phyloP scores from a whole-genome alignment of 345 rosid genomes.

The Jatropha curcas region DNA sequence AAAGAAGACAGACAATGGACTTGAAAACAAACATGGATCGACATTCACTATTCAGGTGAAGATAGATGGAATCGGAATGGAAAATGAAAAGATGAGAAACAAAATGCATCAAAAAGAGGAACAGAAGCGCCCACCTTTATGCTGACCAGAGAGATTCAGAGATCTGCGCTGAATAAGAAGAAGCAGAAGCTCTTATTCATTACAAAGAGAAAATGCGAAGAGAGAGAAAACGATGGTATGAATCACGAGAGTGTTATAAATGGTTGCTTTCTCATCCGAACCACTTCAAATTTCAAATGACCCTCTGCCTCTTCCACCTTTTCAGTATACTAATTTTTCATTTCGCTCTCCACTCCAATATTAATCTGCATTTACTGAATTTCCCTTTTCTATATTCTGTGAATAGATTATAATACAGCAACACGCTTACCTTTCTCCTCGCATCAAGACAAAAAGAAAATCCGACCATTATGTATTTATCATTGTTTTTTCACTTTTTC shows the following conservation, averaged over 20 bases:
- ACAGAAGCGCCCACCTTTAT: neutral
- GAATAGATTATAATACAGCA: no score
- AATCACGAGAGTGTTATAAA: constrained; percentile 42
- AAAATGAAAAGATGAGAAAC: neutral
- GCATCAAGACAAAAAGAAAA: neutral
- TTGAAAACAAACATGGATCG: neutral
- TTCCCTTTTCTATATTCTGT: no score
- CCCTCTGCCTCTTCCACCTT: neutral
- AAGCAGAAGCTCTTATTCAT: neutral
- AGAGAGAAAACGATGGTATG: constrained; percentile 16
- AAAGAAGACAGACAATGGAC: no score
- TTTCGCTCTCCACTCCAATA: no score
- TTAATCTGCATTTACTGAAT: no score
- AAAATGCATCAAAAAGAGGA: neutral
- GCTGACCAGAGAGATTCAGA: constrained; percentile 6
- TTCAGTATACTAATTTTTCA: neutral
- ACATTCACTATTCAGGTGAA: constrained; percentile 1
- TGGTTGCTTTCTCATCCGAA: neutral
- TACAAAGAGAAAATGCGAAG: neutral
- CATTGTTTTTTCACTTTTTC: no score
- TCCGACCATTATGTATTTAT: neutral
- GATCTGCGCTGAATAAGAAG: constrained; percentile 21
- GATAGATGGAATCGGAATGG: neutral
- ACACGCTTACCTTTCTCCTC: neutral
- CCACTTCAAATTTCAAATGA: constrained; percentile 10